Evolutionary conservation across 208 protist species (phyloP), one percentile per base, ranked within the genome.

Genomic region (Crithidia acanthocephali): DNA sequence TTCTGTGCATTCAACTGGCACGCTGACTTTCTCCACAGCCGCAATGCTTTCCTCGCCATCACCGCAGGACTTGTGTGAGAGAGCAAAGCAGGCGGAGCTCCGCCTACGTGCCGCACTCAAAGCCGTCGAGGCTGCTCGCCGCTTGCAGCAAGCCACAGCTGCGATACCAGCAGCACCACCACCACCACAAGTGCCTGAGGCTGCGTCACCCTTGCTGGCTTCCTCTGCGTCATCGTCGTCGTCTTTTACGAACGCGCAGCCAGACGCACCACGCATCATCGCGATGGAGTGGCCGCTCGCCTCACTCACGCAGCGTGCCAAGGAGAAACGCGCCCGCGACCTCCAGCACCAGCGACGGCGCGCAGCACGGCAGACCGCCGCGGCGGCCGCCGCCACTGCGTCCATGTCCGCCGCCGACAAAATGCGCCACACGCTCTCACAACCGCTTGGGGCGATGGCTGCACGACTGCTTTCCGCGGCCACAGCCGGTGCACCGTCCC

Each of bases 381-480:
- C 59, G 18, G 33, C 60, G 30, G 22, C 56, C 5, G 47, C 37
- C 18, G 18, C 59, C 9, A 22, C 64, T 6, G 50, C 63, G 4
- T 25, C 63, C 11, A 64, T 57, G 67, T 68, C 62, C 23, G 67
- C 65, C 11, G 67, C 68, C 0, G 55, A 79, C 22, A 56, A 73
- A 23, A 62, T 79, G 61, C 61, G 74, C 22, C 73, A 50, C 37
- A 55, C 62, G 1, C 45, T 70, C 27, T 53, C 61, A 22, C 62
- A 80, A 47, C 68, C 74, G 2, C 57, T 78, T 13, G 72, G 72
- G 6, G 62, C 37, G 5, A 68, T 80, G 50, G 74, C 74, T 0
- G 68, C 68, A 44, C 67, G 68, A 23, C 20, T 80, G 25, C 68
- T 80, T 20, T 70, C 60, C 7, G 74, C 67, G 0, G 68, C 68